A percentile compares a stretch with the other conserved stretches of the same genome.
These are phyloP conservation scores for Buddleja alternifolia DNA, from an alignment of 257 asterid genomes.

Conservation along the genomic window DNA sequence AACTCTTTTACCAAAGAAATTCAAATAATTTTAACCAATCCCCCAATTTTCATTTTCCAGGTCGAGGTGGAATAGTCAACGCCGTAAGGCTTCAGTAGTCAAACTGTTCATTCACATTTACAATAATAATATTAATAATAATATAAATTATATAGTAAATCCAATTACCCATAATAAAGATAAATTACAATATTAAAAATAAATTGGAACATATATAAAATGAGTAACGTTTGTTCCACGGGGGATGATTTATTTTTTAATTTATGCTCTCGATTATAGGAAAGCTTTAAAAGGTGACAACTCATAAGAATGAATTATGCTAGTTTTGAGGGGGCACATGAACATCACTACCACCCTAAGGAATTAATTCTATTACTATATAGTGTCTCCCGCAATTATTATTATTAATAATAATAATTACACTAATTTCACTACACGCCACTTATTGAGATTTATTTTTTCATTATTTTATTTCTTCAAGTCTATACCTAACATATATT, in stretches of 20 bases:
- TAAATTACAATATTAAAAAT: not conserved
- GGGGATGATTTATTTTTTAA: constrained; percentile 25
- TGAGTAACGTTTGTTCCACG: constrained; percentile 61
- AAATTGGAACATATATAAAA: constrained; percentile 32
- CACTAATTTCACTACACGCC: not conserved
- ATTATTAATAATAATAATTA: not conserved
- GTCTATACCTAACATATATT: not conserved
- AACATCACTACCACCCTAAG: constrained; percentile 22
- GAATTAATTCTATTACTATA: not conserved
- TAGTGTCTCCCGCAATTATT: not conserved
- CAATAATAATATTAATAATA: constrained; percentile 10
- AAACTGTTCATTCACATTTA: constrained; percentile 19
- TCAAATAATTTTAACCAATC: constrained; percentile 3
- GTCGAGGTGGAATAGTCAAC: constrained; percentile 35
- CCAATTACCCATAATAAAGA: not conserved
- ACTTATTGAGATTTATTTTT: not conserved
- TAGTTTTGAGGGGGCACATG: constrained; percentile 31
- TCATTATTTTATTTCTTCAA: not conserved
- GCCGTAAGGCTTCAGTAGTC: constrained; percentile 50
- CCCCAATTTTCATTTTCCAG: not conserved
- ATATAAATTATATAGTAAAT: not conserved
- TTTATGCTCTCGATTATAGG: constrained; percentile 37
- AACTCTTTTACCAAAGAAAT: constrained; percentile 8
- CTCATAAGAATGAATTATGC: constrained; percentile 31
- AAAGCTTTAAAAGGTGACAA: constrained; percentile 34